Evolutionary conservation across 305 asterid genomes (phyloP).

Genomic region (Ajuga reptans): DNA sequence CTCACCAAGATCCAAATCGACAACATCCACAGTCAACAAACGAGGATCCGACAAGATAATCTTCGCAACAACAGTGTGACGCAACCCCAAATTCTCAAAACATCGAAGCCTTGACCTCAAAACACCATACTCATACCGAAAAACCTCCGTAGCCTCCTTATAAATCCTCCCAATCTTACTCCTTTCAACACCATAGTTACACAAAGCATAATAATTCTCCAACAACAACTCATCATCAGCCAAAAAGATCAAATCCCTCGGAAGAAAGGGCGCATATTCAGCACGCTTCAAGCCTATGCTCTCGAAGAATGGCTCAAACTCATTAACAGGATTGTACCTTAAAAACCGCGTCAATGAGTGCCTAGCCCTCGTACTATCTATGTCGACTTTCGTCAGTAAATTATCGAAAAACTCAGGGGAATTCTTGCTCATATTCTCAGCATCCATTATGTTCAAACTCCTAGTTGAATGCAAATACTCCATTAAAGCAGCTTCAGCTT

Average conservation of each 20-base stretch:
- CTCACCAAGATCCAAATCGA: conserved; percentile 29
- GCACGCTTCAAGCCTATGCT: conserved; percentile 61
- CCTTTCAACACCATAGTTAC: conserved; percentile 59
- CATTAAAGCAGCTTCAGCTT: conserved; percentile 63
- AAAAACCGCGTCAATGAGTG: conserved; percentile 46
- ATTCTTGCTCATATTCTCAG: conserved; percentile 66
- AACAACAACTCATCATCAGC: conserved; percentile 58
- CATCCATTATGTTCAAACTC: conserved; percentile 58
- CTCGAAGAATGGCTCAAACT: conserved; percentile 80
- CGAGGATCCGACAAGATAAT: conserved; percentile 49
- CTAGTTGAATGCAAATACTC: conserved; percentile 75
- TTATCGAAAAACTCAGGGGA: conserved; percentile 48
- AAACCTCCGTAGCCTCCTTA: conserved; percentile 49
- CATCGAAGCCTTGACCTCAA: conserved; percentile 42
- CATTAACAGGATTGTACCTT: conserved; percentile 79
- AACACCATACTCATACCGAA: conserved; percentile 40
- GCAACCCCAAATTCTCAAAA: conserved; percentile 44
- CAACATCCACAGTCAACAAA: conserved; percentile 38
- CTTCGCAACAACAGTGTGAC: conserved; percentile 45
- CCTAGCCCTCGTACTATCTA: conserved; percentile 27
- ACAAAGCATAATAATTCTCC: conserved; percentile 62
- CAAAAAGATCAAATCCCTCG: conserved; percentile 52
- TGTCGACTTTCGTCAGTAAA: conserved; percentile 37
- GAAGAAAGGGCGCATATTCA: conserved; percentile 45
- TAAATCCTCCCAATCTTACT: conserved; percentile 58